Evolutionary conservation across 2,329 filamentous ascomycete genomes (phyloP).

Genomic region (Cladosporium halotolerans): DNA sequence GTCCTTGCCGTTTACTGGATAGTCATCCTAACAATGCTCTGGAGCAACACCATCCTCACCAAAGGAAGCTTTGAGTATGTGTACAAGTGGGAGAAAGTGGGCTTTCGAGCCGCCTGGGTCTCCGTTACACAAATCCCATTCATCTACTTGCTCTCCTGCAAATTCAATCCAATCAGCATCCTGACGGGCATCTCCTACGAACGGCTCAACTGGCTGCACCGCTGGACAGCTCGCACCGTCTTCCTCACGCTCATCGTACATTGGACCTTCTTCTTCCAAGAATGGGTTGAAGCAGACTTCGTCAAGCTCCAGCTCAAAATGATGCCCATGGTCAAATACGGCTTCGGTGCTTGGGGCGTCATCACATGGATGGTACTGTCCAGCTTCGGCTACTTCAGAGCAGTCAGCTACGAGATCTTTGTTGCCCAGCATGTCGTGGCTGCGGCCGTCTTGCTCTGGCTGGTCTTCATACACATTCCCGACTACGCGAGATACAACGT

Average conservation of each 20-base stretch:
- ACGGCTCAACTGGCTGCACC: slow-evolving; percentile 48
- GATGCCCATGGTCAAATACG: slow-evolving; percentile 44
- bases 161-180: slow-evolving; percentile 42
- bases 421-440: slow-evolving; percentile 49
- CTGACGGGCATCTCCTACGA: slow-evolving; percentile 45
- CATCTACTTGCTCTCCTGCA: slow-evolving; percentile 47
- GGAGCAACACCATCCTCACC: slow-evolving; percentile 26
- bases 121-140: slow-evolving; percentile 59
- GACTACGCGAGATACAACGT: slow-evolving; percentile 25
- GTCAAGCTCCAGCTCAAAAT: slow-evolving; percentile 43
- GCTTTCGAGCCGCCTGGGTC: slow-evolving; percentile 63
- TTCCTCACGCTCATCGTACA: slow-evolving; percentile 50
- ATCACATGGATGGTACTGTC: slow-evolving; percentile 47
- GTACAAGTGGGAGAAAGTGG: slow-evolving; percentile 51
- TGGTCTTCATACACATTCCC: slow-evolving; percentile 46
- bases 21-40: slow-evolving; percentile 24
- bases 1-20: slow-evolving; percentile 27
- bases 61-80: slow-evolving; percentile 22
- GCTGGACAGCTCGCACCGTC: slow-evolving; percentile 46
- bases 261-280: slow-evolving; percentile 48
- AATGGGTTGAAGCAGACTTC: slow-evolving; percentile 48
- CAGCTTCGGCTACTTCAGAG: slow-evolving; percentile 45
- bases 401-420: slow-evolving; percentile 49
- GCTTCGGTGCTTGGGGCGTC: slow-evolving; percentile 48
- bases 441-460: slow-evolving; percentile 42